Evolutionary conservation across 2,329 filamentous ascomycete genomes (phyloP).

Genomic region (Trichoderma pleuroti): DNA sequence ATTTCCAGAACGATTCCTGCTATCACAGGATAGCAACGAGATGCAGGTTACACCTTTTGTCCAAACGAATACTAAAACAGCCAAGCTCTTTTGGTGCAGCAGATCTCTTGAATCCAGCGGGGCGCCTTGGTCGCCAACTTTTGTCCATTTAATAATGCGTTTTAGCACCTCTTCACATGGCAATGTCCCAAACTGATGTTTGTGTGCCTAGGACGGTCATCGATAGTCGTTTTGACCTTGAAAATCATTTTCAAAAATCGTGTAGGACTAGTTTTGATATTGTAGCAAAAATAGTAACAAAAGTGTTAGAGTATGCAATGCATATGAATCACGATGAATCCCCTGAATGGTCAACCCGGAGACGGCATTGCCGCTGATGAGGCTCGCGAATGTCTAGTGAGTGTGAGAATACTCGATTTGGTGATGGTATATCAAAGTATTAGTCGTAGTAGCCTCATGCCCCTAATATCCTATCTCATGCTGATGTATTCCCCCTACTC

Average conservation of each 20-base stretch:
- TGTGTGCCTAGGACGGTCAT: slow-evolving; percentile 18
- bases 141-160: slow-evolving; percentile 3
- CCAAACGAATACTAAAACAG: slow-evolving; percentile 15
- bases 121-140: slow-evolving; percentile 18
- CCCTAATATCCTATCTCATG: not conserved
- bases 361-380: not conserved
- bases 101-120: slow-evolving; percentile 13
- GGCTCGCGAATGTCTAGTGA: not conserved
- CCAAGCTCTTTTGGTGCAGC: slow-evolving; percentile 17
- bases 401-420: not conserved
- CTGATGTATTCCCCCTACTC: not conserved
- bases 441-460: not conserved
- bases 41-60: slow-evolving; percentile 7
- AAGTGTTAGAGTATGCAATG: not conserved
- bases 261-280: slow-evolving; percentile 15
- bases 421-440: not conserved
- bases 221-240: slow-evolving; percentile 12
- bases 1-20: slow-evolving; percentile 10
- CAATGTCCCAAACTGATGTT: slow-evolving; percentile 20
- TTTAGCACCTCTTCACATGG: slow-evolving; percentile 13
- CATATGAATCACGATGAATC: not conserved
- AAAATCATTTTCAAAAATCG: not conserved
- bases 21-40: slow-evolving; percentile 5
- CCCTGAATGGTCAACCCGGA: not conserved
- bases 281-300: slow-evolving; percentile 9